Percentiles rank a stretch among this genome's conserved stretches.
phyloP scores from a whole-genome alignment of 768 basidiomycete species.

The Nevesoporus exiguus region DNA sequence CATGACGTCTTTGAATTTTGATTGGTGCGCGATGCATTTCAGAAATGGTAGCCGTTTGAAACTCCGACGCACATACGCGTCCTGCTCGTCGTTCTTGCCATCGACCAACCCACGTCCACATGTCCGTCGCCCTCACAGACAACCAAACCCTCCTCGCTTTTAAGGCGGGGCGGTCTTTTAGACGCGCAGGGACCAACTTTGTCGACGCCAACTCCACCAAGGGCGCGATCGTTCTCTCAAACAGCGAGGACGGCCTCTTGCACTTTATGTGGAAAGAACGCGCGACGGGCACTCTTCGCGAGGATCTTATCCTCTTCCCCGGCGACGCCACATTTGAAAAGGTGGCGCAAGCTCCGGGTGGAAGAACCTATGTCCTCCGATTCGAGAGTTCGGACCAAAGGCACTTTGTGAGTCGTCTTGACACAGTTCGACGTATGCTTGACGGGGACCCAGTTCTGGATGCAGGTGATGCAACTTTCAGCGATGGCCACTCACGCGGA shows the following conservation, averaged over 20 bases:
- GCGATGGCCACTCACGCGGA: neutral
- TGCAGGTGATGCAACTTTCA: slow-evolving; percentile 55
- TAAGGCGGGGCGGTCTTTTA: slow-evolving; percentile 73
- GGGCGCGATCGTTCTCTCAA: slow-evolving; percentile 67
- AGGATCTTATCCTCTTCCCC: slow-evolving; percentile 87
- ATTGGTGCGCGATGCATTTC: too few relatives aligned
- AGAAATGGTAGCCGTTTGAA: slow-evolving; percentile 3
- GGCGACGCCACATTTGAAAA: slow-evolving; percentile 79
- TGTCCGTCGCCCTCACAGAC: slow-evolving; percentile 30
- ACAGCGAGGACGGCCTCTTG: slow-evolving; percentile 70
- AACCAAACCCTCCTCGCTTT: slow-evolving; percentile 41
- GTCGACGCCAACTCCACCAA: slow-evolving; percentile 68
- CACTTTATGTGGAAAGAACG: slow-evolving; percentile 83
- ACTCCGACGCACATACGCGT: slow-evolving; percentile 24
- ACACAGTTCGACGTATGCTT: neutral
- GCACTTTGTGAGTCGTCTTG: slow-evolving; percentile 71
- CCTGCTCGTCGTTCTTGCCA: neutral
- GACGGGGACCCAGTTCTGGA: slow-evolving; percentile 62
- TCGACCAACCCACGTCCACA: neutral
- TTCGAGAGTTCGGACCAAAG: slow-evolving; percentile 88
- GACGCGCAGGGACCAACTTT: slow-evolving; percentile 61
- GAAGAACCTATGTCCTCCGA: slow-evolving; percentile 82
- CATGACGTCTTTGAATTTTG: too few relatives aligned
- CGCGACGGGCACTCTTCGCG: slow-evolving; percentile 54
- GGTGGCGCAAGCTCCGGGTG: slow-evolving; percentile 61